Base-by-base conservation (phyloP, 495 filamentous ascomycete genomes). In the Daldinia bambusicola region DNA sequence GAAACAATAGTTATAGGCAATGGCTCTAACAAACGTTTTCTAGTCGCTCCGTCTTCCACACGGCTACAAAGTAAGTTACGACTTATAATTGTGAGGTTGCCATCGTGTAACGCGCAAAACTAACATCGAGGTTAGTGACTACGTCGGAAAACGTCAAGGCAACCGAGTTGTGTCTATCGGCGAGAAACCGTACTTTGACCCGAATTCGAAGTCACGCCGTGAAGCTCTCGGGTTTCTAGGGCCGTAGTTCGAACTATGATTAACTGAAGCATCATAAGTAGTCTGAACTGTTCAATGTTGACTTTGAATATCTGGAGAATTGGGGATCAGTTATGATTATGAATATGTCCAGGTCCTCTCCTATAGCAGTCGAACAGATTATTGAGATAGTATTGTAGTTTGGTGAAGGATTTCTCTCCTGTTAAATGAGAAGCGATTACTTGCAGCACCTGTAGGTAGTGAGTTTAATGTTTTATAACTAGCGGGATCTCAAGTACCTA, bases 131-230 rank as follows among this genome's bases (percentile, higher is more conserved):
- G 14, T 50, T 52, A 79, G 88, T 75, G 85, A 86, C 20, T 84
- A 80, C 10, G 57, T 82, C 63, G 89, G 87, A 14, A 80, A 84
- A 55, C 80, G 89, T 38, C 83, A 84, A 45, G 89, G 89, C 8
- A 84, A 90, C 61, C 81, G 90, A 16, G 86, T 83, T 20, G 87
- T 90, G 2, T 85, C 86, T n/a, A 75, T 91, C 57, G 89, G 89
- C 0, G 90, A 92, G 82, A 81, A 82, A 61, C 89, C 90, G 5
- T 91, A 86, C 75, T 84, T 88, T 61, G 89, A 89, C 63, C 79
- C 84, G 0, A 85, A 83, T 36, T 89, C 87, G 2, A 87, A 85
- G 31, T 87, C 85, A 12, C 80, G 89, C 36, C 80, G 87, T 36
- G 84, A 91, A 72, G 84, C 78, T 4, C 78, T 92, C 53, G 86